These are phyloP conservation scores for Claviceps monticola DNA, from an alignment of 2,329 filamentous ascomycete species.

Conservation along the genomic window DNA sequence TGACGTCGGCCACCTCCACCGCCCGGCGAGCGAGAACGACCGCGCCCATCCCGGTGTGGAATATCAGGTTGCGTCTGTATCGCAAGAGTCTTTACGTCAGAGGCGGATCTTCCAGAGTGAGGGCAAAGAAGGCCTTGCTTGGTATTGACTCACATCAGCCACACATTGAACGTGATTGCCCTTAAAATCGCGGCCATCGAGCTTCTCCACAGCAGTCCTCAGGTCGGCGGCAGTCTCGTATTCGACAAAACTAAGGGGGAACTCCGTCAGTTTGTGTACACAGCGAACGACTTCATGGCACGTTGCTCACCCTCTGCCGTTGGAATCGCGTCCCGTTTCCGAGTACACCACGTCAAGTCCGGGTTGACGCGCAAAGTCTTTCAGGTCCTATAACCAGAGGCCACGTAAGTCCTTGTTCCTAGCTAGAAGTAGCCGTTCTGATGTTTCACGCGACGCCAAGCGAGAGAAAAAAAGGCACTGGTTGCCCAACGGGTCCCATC, in stretches of 20 bases:
- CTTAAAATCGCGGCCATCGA: conserved; percentile 89
- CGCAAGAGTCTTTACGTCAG: neutral
- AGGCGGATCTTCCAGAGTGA: neutral
- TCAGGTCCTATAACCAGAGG: conserved; percentile 84
- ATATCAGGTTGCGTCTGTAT: conserved; percentile 68
- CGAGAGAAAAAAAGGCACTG: conserved; percentile 11
- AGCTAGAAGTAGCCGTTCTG: conserved; percentile 31
- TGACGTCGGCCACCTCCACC: conserved; percentile 35
- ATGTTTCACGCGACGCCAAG: conserved; percentile 7
- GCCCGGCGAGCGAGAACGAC: conserved; percentile 65
- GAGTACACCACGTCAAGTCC: conserved; percentile 97
- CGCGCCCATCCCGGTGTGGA: conserved; percentile 45
- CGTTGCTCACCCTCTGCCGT: conserved; percentile 69
- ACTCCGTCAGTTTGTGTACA: neutral
- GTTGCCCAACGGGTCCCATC: conserved; percentile 22
- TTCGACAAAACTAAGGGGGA: conserved; percentile 66
- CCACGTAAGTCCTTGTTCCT: conserved; percentile 67
- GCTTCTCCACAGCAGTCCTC: conserved; percentile 83
- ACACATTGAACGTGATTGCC: conserved; percentile 73
- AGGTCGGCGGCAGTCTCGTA: conserved; percentile 89
- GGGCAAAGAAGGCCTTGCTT: neutral
- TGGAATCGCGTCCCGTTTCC: conserved; percentile 82
- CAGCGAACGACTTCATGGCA: neutral
- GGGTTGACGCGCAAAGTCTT: conserved; percentile 97
- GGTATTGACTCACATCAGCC: conserved; percentile 56